Evolutionary conservation across 306 rosid genomes (phyloP), one percentile per base, ranked within the genome.

Genomic region (Quillaja saponaria): DNA sequence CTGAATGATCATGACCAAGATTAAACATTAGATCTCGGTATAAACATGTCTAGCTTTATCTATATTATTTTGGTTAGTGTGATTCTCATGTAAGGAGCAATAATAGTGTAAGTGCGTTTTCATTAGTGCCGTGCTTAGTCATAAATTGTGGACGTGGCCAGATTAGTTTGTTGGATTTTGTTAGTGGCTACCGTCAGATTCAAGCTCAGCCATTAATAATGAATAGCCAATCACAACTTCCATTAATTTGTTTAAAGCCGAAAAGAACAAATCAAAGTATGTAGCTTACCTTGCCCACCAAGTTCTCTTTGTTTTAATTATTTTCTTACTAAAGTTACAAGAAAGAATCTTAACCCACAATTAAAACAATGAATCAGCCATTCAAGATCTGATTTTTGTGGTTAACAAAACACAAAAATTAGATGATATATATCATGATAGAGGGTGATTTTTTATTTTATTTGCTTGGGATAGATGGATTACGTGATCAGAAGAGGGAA

Each of bases 71-170:
- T 13, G 38, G 49, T 41, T 13, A 25, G 15, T n/a, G 63, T 57
- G 13, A 5, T 16, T 55, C 34, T 35, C 61, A 10, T 55, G 48
- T 3, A 42, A 14, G 61, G 16, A 10, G 31, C 25, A 55, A 34
- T 18, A 10, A 15, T n/a, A 18, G n/a, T n/a, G n/a, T n/a, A 58
- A 37, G 65, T 15, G 45, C 5, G 25, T 34, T 72, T 69, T 66
- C 58, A 20, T 40, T 25, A 34, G 82, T 81, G 78, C 25, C 28
- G 12, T 71, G 55, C 66, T 63, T 63, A 71, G 68, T 74, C 51
- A 38, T 49, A 3, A 49, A 63, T 44, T 67, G 78, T 74, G 18
- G 63, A 69, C 45, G 42, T 42, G 61, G 55, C 7, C 2, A 14
- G 1, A 9, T 49, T 40, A 20, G 50, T 9, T 45, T 6, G 7